Evolutionary conservation across 768 basidiomycete species (phyloP).

Genomic region (Tylopilus rubrobrunneus): DNA sequence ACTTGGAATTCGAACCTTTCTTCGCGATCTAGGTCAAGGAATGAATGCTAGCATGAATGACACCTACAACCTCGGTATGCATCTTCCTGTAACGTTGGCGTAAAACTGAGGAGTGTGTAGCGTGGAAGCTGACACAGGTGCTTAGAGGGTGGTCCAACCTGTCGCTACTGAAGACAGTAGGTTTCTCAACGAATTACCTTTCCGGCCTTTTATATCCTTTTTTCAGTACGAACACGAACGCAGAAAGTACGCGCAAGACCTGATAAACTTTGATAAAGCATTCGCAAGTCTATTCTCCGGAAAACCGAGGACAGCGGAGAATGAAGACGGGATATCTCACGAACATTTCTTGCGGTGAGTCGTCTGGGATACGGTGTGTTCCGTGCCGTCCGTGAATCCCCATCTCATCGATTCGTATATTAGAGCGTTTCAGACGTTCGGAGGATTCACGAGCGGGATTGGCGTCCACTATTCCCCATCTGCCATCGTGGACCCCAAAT

Average conservation of each 20-base stretch:
- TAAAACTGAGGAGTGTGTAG: constrained; percentile 42
- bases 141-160: constrained; percentile 38
- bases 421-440: constrained; percentile 37
- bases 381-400: background rate
- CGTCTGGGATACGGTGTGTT: background rate
- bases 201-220: background rate
- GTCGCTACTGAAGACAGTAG: constrained; percentile 39
- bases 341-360: constrained; percentile 35
- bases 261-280: constrained; percentile 68
- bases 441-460: constrained; percentile 35
- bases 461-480: constrained; percentile 40
- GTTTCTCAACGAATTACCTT: constrained; percentile 2
- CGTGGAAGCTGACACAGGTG: constrained; percentile 48
- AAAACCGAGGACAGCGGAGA: constrained; percentile 49
- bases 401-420: background rate
- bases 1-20: background rate
- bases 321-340: constrained; percentile 32
- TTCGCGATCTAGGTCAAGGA: constrained; percentile 51
- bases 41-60: constrained; percentile 80
- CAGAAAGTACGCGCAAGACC: constrained; percentile 62
- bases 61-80: constrained; percentile 60
- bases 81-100: constrained; percentile 18
- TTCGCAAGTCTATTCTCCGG: constrained; percentile 66
- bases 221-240: constrained; percentile 68
- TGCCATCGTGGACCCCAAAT: constrained; percentile 29